Evolutionary conservation across 1,139 yeast species (phyloP).

Genomic region (Nakaseomyces delphensis): DNA sequence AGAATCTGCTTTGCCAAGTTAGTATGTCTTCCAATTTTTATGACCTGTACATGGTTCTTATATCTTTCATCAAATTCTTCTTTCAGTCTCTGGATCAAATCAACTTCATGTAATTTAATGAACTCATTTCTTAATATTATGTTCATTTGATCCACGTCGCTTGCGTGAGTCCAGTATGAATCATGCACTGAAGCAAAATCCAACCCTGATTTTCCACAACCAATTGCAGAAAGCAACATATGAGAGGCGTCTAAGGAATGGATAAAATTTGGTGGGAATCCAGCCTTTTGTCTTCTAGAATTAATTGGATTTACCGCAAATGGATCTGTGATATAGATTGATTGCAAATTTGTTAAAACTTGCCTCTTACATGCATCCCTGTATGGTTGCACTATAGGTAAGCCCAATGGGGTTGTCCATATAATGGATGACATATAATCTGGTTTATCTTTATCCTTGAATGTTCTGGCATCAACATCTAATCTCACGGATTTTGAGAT

Average conservation of each 20-base stretch:
- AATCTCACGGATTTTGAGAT: slow-evolving; percentile 71
- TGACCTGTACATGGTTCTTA: slow-evolving; percentile 55
- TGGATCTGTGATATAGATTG: slow-evolving; percentile 76
- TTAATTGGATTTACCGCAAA: slow-evolving; percentile 75
- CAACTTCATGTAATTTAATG: slow-evolving; percentile 64
- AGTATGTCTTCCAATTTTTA: slow-evolving; percentile 45
- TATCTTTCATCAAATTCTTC: slow-evolving; percentile 79
- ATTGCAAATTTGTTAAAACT: slow-evolving; percentile 72
- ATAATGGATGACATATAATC: slow-evolving; percentile 79
- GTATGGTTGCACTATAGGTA: slow-evolving; percentile 95
- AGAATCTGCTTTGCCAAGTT: slow-evolving; percentile 47
- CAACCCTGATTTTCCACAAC: slow-evolving; percentile 58
- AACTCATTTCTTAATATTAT: slow-evolving; percentile 67
- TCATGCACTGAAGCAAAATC: slow-evolving; percentile 97
- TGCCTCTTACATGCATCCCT: slow-evolving; percentile 57
- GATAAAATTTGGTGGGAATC: slow-evolving; percentile 92
- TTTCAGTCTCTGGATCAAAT: slow-evolving; percentile 60
- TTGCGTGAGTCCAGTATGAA: slow-evolving; percentile 97
- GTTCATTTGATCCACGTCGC: slow-evolving; percentile 70
- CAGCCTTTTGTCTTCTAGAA: slow-evolving; percentile 80
- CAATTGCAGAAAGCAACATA: slow-evolving; percentile 82
- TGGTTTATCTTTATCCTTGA: slow-evolving; percentile 37
- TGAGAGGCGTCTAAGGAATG: slow-evolving; percentile 97
- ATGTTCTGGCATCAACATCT: slow-evolving; percentile 40
- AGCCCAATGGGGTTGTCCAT: slow-evolving; percentile 94